phyloP scores from a whole-genome alignment of 2,329 filamentous ascomycete species.

The Aspergillus novofumigatus region DNA sequence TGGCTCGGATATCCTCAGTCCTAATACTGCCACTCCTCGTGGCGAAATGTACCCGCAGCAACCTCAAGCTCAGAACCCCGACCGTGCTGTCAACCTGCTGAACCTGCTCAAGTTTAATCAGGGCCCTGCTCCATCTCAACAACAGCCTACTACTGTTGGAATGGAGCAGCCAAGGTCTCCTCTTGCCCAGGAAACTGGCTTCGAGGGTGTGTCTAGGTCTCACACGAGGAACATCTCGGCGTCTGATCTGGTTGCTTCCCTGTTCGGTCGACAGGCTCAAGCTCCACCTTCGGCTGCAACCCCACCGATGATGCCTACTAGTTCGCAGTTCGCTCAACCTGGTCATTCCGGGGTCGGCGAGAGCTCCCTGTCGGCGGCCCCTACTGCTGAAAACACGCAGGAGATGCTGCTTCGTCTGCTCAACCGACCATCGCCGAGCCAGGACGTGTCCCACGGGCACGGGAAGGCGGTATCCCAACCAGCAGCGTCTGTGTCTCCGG shows the following conservation, averaged over 20 bases:
- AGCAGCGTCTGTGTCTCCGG: slow-evolving; percentile 36
- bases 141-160: slow-evolving; percentile 22
- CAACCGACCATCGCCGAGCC: slow-evolving; percentile 60
- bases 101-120: slow-evolving; percentile 63
- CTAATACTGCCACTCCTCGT: slow-evolving; percentile 45
- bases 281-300: slow-evolving; percentile 28
- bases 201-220: slow-evolving; percentile 18
- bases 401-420: slow-evolving; percentile 82
- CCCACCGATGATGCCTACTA: slow-evolving; percentile 19
- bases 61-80: slow-evolving; percentile 39
- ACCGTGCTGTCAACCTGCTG: slow-evolving; percentile 56
- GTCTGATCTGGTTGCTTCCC: slow-evolving; percentile 54
- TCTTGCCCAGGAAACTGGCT: slow-evolving; percentile 21
- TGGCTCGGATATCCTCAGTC: slow-evolving; percentile 56
- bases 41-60: slow-evolving; percentile 40
- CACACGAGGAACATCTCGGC: slow-evolving; percentile 46
- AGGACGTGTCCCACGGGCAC: slow-evolving; percentile 22
- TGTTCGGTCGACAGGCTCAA: slow-evolving; percentile 45
- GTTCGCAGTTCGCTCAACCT: slow-evolving; percentile 18
- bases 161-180: slow-evolving; percentile 26
- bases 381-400: slow-evolving; percentile 65
- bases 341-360: slow-evolving; percentile 19
- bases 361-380: slow-evolving; percentile 16
- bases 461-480: slow-evolving; percentile 33
- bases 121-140: slow-evolving; percentile 26